A percentile compares a stretch with the other conserved stretches of the same genome.
Conservation (phyloP, 371 early-diverging fungal genomes). For the Saksenaea oblongispora region DNA sequence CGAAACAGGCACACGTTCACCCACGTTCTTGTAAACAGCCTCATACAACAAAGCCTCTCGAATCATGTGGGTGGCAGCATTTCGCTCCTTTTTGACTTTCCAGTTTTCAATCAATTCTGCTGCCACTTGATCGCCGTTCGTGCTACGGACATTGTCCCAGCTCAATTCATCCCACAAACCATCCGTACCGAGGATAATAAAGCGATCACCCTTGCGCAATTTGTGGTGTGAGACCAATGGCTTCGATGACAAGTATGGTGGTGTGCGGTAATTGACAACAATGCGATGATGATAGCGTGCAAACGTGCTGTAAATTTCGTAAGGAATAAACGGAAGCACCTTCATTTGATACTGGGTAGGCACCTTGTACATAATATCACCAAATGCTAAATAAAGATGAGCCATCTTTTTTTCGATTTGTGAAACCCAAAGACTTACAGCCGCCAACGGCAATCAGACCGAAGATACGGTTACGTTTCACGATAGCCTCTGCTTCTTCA, state of each 20-base stretch:
- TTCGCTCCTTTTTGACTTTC: slow-evolving; percentile 51
- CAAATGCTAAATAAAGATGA: slow-evolving; percentile 71
- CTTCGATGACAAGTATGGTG: slow-evolving; percentile 92
- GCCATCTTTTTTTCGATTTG: slow-evolving; percentile 34
- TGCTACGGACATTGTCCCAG: slow-evolving; percentile 65
- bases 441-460: slow-evolving; percentile 55
- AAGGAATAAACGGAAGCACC: slow-evolving; percentile 48
- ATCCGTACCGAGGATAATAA: slow-evolving; percentile 90
- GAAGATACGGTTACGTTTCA: slow-evolving; percentile 46
- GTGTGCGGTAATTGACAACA: slow-evolving; percentile 73
- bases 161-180: slow-evolving; percentile 90
- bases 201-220: slow-evolving; percentile 69
- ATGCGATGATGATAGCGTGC: slow-evolving; percentile 66
- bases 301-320: slow-evolving; percentile 60
- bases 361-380: slow-evolving; percentile 85
- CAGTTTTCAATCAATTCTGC: slow-evolving; percentile 38
- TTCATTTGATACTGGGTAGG: slow-evolving; percentile 63
- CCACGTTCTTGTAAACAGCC: slow-evolving; percentile 42
- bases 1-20: slow-evolving; percentile 24
- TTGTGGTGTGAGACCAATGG: slow-evolving; percentile 80
- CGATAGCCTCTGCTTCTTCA: slow-evolving; percentile 35
- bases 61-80: slow-evolving; percentile 88
- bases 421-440: slow-evolving; percentile 32
- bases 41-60: slow-evolving; percentile 68
- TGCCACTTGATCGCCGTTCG: slow-evolving; percentile 39